These are phyloP conservation scores for Senecio squalidus DNA, from an alignment of 140 eudicot genomes.

Conservation along the genomic window DNA sequence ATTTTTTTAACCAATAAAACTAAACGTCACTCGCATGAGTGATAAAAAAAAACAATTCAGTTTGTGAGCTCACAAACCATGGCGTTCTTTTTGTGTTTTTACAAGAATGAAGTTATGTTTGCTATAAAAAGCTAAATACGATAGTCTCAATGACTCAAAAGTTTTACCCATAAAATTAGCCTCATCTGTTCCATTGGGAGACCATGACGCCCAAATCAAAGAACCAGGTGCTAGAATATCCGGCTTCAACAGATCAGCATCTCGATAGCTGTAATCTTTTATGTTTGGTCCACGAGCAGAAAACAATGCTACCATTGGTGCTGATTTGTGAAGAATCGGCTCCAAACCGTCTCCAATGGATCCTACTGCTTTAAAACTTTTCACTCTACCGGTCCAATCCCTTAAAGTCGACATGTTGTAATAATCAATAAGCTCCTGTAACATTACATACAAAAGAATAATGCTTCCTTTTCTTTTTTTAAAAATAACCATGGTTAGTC, in stretches of 20 bases:
- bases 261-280: constrained; percentile 90
- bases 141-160: background rate
- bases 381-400: constrained; percentile 99
- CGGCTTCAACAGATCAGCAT: constrained; percentile 97
- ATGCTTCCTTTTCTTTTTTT: background rate
- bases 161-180: constrained; percentile 72
- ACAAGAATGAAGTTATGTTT: background rate
- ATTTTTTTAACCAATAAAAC: too few species aligned
- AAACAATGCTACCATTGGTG: constrained; percentile 95
- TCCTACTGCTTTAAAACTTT: constrained; percentile 82
- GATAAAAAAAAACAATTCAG: too few species aligned
- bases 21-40: too few species aligned
- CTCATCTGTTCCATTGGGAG: constrained; percentile 96
- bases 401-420: constrained; percentile 81
- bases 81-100: background rate
- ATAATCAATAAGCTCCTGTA: constrained; percentile 85
- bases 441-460: constrained; percentile 8
- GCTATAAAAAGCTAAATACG: background rate
- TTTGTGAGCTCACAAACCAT: too few species aligned
- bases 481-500: background rate
- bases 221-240: constrained; percentile 99
- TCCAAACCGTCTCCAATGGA: constrained; percentile 81
- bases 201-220: constrained; percentile 99
- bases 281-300: constrained; percentile 98
- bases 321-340: constrained; percentile 84